Evolutionary conservation across 164 flowering plant species (phyloP), one percentile per base, ranked within the genome.

Genomic region (Magnolia changhungtana): DNA sequence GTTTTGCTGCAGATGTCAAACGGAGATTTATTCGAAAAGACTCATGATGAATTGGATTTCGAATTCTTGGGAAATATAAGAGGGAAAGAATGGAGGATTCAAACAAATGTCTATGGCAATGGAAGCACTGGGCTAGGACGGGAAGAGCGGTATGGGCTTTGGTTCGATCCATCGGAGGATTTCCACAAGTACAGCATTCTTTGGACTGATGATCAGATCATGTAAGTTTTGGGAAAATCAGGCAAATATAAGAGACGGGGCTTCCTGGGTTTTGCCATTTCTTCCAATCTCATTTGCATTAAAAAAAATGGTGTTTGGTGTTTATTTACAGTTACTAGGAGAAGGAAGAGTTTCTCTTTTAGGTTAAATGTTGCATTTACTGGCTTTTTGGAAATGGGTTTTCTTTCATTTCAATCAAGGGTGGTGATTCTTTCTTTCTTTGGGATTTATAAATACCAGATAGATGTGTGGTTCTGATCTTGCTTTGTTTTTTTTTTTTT

Each of bases 121-220:
- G 98, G 98, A 78, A 93, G 98, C 93, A 92, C 97, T 7, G 80
- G 74, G 71, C 16, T 78, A 6, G 98, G 98, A 27, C 87, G 98
- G 74, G 98, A 95, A 86, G 98, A 95, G 80, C 84, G 98, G 81
- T 93, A 91, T 75, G 82, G 79, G n/a, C 90, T 95, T 63, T 90
- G 98, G 98, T 95, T 95, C 69, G 98, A 95, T 82, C 98, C 98
- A n/a, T 83, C 97, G 6, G 92, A 93, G 73, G 96, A 93, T 81
- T 92, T 83, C 78, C 98, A 95, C 79, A 88, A 87, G 49, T 95
- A 93, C 88, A 88, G 90, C 81, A 88, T 95, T 66, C 91, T 92
- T 19, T 95, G 98, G 98, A 90, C 92, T 55, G 82, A 88, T 58
- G 75, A 87, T 73, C 85, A 83, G 50, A 95, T 95, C 79, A 89